A percentile compares a stretch with the other conserved stretches of the same genome.
Conservation (phyloP, 208 protist species). For the Leishmania turanica region DNA sequence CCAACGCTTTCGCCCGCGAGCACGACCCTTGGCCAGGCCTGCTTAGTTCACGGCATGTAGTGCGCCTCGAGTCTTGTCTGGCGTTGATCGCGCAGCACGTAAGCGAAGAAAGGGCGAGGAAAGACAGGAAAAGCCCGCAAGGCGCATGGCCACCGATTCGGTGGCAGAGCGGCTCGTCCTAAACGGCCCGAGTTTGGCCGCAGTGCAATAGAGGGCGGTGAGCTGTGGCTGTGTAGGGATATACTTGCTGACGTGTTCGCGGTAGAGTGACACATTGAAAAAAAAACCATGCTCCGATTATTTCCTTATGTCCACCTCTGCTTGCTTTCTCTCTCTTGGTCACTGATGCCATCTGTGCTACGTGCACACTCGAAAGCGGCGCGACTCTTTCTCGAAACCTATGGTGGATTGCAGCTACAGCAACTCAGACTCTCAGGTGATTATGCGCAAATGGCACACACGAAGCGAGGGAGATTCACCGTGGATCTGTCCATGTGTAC, state of each 20-base stretch:
- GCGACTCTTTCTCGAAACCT: background rate
- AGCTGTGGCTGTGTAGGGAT: background rate
- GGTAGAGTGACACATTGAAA: background rate
- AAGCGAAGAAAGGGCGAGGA: background rate
- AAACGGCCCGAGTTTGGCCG: background rate
- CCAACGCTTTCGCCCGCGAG: background rate
- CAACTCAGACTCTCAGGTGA: background rate
- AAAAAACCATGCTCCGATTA: background rate
- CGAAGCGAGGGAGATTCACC: conserved; percentile 18
- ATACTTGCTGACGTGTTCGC: background rate
- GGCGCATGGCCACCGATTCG: background rate
- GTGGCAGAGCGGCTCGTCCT: background rate
- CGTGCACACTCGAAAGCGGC: background rate
- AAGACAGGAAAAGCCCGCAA: background rate
- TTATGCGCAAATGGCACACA: conserved; percentile 21
- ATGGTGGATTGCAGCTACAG: background rate
- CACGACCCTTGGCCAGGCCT: background rate
- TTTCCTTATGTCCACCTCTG: background rate
- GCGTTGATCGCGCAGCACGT: background rate
- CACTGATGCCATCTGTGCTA: background rate
- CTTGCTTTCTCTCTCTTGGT: background rate
- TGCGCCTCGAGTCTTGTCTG: background rate
- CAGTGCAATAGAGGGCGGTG: background rate
- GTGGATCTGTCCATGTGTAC: conserved; percentile 52
- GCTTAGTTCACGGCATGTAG: background rate